Percentiles rank a stretch among this genome's conserved stretches.
phyloP scores from a whole-genome alignment of 257 asterid genomes.

The Cynanchum wilfordii region DNA sequence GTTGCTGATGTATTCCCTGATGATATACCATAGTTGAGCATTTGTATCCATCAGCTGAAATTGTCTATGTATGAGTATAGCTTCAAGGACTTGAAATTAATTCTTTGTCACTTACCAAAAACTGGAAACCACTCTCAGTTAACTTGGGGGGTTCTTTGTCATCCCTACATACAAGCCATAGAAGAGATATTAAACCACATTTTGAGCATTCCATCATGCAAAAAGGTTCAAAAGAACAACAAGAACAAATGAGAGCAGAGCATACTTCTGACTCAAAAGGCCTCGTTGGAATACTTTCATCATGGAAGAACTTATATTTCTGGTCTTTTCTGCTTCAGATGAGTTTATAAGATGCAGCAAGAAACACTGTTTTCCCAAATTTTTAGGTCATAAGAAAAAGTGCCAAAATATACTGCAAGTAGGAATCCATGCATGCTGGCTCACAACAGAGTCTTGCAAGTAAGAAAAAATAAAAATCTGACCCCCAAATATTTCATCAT shows the following conservation, averaged over 20 bases:
- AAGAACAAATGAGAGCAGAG: conserved; percentile 17
- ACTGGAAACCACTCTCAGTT: conserved; percentile 98
- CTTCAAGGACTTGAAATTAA: conserved; percentile 21
- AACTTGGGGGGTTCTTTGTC: conserved; percentile 73
- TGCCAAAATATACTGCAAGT: conserved; percentile 34
- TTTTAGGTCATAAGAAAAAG: conserved; percentile 38
- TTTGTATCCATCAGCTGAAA: conserved; percentile 95
- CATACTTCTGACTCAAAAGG: conserved; percentile 87
- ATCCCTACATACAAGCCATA: conserved; percentile 58
- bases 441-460: conserved; percentile 15
- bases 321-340: conserved; percentile 68
- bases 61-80: conserved; percentile 30
- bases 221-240: conserved; percentile 4
- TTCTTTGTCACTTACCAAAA: conserved; percentile 60
- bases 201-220: conserved; percentile 7
- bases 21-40: conserved; percentile 98
- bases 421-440: conserved; percentile 19
- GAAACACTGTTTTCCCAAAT: conserved; percentile 65
- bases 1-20: conserved; percentile 90
- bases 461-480: not conserved
- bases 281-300: conserved; percentile 96
- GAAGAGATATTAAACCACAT: conserved; percentile 17
- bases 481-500: conserved; percentile 18
- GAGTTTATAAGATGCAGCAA: conserved; percentile 96
- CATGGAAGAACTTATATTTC: conserved; percentile 87